Base-by-base conservation (phyloP, 495 filamentous ascomycete genomes). In the Pyronema domesticum region DNA sequence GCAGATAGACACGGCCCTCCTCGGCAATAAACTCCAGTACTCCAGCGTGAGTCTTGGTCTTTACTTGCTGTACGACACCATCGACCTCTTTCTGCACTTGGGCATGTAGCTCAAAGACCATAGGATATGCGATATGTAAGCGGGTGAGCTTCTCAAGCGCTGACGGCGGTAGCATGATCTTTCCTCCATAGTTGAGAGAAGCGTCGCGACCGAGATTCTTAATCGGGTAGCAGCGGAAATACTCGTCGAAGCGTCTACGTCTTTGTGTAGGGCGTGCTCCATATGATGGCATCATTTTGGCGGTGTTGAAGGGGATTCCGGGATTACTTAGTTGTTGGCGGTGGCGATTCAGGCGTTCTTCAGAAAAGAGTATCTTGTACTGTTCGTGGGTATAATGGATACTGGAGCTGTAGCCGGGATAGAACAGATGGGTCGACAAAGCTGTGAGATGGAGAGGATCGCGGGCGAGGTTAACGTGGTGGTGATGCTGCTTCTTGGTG, bases 21-120 rank as follows among this genome's bases (percentile, higher is more conserved):
- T 96, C 91, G 8, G 91, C 91, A 54, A 95, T 88, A 65, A 98
- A 98, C 65, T 98, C 91, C 57, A 98, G 69, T 46, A 96, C 93
- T 70, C 91, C 91, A 6, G 85, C 88, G 70, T 98, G 93, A 65
- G 80, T 78, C 58, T 72, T 80, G 13, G 80, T 80, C 64, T 80
- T 81, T 30, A 30, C 23, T 30, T 30, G 23, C 23, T 30, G 23
- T 5, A 30, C 23, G 23, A 30, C 23, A 30, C 23, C 23, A 5
- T 30, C 5, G 23, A 30, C 23, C 23, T 30, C 23, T 30, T 30
- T 30, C 23, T 1, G 23, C 15, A 80, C 76, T 3, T 89, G 88
- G 67, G 96, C 96, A 54, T 81, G 80, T 34, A 98, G 74, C 76
- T 96, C 88, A 66, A 98, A 89, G 55, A 96, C 76, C 76, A 98